Evolutionary conservation across 345 rosid species (phyloP).

Genomic region (Brassica cretica): DNA sequence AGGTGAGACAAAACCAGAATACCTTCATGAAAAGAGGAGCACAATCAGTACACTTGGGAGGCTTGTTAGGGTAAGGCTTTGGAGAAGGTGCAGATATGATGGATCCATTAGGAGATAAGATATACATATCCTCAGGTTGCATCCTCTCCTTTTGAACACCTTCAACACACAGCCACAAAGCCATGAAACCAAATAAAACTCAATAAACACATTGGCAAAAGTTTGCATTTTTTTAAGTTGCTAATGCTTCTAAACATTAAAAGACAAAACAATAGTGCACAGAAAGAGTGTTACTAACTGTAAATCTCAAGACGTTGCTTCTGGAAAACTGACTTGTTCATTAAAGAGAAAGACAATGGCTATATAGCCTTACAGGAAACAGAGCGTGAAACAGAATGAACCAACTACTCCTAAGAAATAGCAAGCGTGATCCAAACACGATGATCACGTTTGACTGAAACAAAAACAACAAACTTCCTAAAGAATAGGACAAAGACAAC

Average conservation of each 20-base stretch:
- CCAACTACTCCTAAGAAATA: too few relatives aligned
- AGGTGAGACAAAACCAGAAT: constrained; percentile 19
- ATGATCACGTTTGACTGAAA: too few relatives aligned
- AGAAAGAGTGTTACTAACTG: background rate
- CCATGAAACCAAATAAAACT: background rate
- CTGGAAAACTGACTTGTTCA: too few relatives aligned
- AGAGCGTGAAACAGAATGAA: too few relatives aligned
- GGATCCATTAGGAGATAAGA: constrained; percentile 68
- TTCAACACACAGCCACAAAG: constrained; percentile 31
- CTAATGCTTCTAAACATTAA: background rate
- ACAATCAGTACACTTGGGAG: constrained; percentile 88
- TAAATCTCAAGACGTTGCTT: too few relatives aligned
- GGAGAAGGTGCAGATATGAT: constrained; percentile 70
- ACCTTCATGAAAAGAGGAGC: constrained; percentile 91
- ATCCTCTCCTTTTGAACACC: constrained; percentile 99
- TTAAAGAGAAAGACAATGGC: too few relatives aligned
- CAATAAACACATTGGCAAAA: background rate
- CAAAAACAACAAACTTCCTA: too few relatives aligned
- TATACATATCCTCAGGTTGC: constrained; percentile 91
- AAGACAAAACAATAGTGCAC: background rate
- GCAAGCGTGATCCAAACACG: too few relatives aligned
- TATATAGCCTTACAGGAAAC: too few relatives aligned
- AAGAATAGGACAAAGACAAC: too few relatives aligned
- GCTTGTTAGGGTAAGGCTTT: constrained; percentile 81
- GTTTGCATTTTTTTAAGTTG: too few relatives aligned